Percentiles rank a stretch among this genome's conserved stretches.
These are phyloP conservation scores for Elaeagnus macrophylla DNA, from an alignment of 306 rosid species.

Conservation along the genomic window DNA sequence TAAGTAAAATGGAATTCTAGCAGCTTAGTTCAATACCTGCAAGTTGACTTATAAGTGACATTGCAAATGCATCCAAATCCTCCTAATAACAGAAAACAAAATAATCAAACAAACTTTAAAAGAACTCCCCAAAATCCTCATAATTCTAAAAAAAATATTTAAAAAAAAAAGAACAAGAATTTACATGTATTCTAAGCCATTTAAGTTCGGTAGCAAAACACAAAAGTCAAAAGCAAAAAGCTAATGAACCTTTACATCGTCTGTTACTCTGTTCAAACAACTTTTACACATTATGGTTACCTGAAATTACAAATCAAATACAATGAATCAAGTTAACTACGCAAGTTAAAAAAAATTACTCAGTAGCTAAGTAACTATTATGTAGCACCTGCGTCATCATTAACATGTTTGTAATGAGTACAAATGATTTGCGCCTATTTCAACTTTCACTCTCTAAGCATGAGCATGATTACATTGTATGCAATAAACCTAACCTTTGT, in stretches of 20 bases:
- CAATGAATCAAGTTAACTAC: slow-evolving; percentile 16
- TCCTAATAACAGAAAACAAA: slow-evolving; percentile 37
- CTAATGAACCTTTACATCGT: slow-evolving; percentile 65
- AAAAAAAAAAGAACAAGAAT: not conserved
- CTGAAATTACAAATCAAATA: slow-evolving; percentile 43
- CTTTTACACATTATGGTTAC: slow-evolving; percentile 72
- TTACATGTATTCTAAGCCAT: not conserved
- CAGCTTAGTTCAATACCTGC: slow-evolving; percentile 56
- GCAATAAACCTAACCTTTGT: no score
- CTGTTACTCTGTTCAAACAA: slow-evolving; percentile 66
- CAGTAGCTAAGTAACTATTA: no score
- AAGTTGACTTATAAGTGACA: slow-evolving; percentile 50
- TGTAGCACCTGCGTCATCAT: slow-evolving; percentile 38
- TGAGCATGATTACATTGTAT: not conserved
- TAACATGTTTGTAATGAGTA: slow-evolving; percentile 13
- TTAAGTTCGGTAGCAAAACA: not conserved
- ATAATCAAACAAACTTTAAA: not conserved
- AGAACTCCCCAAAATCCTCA: no score
- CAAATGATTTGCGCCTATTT: not conserved
- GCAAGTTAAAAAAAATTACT: no score
- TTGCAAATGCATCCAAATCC: slow-evolving; percentile 84
- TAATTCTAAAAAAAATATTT: slow-evolving; percentile 2
- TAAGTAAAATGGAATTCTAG: slow-evolving; percentile 14
- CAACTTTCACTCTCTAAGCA: no score
- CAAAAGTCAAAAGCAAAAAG: slow-evolving; percentile 2